Conservation (phyloP, 495 filamentous ascomycete species). For the Neurospora tetraspora region DNA sequence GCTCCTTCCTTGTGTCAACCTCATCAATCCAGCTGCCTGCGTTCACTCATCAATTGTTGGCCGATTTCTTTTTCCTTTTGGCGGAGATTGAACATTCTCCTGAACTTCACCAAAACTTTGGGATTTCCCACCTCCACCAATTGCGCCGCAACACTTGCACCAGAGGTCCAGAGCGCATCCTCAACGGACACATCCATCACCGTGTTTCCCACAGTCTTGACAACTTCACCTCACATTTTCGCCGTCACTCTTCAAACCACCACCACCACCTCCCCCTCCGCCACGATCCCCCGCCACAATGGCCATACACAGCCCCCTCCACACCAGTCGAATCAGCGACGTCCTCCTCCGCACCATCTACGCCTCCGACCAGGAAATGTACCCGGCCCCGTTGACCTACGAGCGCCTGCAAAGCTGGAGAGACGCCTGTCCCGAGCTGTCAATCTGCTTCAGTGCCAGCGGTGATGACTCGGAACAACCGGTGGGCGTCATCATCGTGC, state of each 20-base stretch:
- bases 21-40: neutral
- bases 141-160: neutral
- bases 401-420: slow-evolving; percentile 19
- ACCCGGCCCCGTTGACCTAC: slow-evolving; percentile 20
- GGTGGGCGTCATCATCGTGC: slow-evolving; percentile 18
- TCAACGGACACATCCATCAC: neutral
- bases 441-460: slow-evolving; percentile 9
- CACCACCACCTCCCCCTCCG: neutral
- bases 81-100: neutral
- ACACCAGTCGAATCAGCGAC: slow-evolving; percentile 1
- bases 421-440: slow-evolving; percentile 13
- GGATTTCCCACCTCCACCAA: neutral
- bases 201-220: neutral
- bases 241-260: neutral
- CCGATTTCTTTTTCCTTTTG: neutral
- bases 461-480: neutral
- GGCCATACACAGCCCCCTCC: neutral
- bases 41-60: neutral
- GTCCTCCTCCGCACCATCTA: slow-evolving; percentile 13
- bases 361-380: slow-evolving; percentile 26
- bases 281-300: neutral
- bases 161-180: neutral
- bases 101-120: neutral
- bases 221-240: neutral
- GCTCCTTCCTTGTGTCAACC: neutral